Conservation (phyloP, 2,329 filamentous ascomycete genomes). For the Calcarisporium arbuscula region DNA sequence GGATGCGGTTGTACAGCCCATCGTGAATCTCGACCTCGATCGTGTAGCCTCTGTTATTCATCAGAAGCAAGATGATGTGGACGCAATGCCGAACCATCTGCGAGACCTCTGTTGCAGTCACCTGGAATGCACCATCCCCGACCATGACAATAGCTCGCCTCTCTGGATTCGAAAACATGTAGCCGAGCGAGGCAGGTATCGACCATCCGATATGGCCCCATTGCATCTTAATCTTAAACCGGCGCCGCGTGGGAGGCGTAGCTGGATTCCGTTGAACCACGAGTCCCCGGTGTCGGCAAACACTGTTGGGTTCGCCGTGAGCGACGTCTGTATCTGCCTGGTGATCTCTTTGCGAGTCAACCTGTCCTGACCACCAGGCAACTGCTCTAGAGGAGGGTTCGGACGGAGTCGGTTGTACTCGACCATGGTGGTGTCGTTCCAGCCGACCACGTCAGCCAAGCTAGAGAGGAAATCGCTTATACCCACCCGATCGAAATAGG, state of each 20-base stretch:
- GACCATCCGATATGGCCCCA: slow-evolving; percentile 11
- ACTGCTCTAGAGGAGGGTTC: neutral
- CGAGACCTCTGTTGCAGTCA: slow-evolving; percentile 10
- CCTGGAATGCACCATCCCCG: slow-evolving; percentile 11
- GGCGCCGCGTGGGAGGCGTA: slow-evolving; percentile 6
- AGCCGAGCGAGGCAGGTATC: slow-evolving; percentile 10
- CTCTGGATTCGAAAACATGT: slow-evolving; percentile 9
- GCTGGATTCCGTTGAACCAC: slow-evolving; percentile 10
- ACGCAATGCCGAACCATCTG: slow-evolving; percentile 10
- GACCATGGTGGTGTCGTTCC: slow-evolving; percentile 5
- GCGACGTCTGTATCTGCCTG: slow-evolving; percentile 3
- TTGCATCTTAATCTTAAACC: slow-evolving; percentile 11
- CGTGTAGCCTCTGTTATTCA: slow-evolving; percentile 28
- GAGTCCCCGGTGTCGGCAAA: slow-evolving; percentile 9
- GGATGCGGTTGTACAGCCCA: slow-evolving; percentile 23
- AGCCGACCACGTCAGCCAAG: slow-evolving; percentile 2
- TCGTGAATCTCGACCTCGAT: slow-evolving; percentile 33
- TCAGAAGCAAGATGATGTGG: slow-evolving; percentile 10
- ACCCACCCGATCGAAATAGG: slow-evolving; percentile 4
- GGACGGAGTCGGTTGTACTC: slow-evolving; percentile 5
- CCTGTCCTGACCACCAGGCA: slow-evolving; percentile 2
- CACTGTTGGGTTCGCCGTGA: slow-evolving; percentile 7
- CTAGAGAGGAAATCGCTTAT: slow-evolving; percentile 6
- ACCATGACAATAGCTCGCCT: slow-evolving; percentile 7
- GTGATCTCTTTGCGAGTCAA: slow-evolving; percentile 8